Evolutionary conservation across 202 grass and related monocot species (phyloP), one percentile per base, ranked within the genome.

Genomic region (Carex sylvatica): DNA sequence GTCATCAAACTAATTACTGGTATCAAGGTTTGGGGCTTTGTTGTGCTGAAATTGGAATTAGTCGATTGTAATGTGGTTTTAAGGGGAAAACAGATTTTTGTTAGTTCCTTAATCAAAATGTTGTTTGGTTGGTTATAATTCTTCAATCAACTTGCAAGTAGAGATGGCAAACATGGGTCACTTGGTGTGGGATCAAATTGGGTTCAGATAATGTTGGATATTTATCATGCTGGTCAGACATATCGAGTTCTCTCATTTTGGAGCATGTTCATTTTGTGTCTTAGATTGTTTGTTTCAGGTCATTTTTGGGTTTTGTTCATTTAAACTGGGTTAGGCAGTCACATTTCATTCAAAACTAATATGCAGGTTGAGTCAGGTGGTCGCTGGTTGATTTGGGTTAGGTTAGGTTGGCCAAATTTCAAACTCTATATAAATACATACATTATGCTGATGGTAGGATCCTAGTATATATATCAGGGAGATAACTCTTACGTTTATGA

Each of bases 401-500:
- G 64, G 64, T 36, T 16, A 35, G 64, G 64, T 66, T 66, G 36
- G 38, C 35, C 44, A 44, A 19, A 44, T 44, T 70, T 42, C 10
- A 36, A 70, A 70, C 38, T 40, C 67, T 44, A 40, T 44, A 40
- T 70, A 44, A 49, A 49, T 49, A 12, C 42, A 46, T 54, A 53
- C 52, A 84, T 60, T 51, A 84, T 80, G 63, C 59, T 84, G 59
- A 23, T 67, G 36, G 3, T 89, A 82, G 86, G 31, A 72, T 72
- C 47, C 20, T 26, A 72, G 42, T 51, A 10, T 26, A 6, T 72
- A 11, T 51, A 76, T 23, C 24, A 35, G 72, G 47, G n/a, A 35
- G 26, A 56, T 54, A 35, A 56, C 22, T 75, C 13, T 33, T 35
- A 56, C 14, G 72, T 76, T 55, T 54, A 56, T 76, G n/a, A 33